A percentile compares a stretch with the other conserved stretches of the same genome.
Conservation (phyloP, 2,329 filamentous ascomycete genomes). For the Xylaria sp. region DNA sequence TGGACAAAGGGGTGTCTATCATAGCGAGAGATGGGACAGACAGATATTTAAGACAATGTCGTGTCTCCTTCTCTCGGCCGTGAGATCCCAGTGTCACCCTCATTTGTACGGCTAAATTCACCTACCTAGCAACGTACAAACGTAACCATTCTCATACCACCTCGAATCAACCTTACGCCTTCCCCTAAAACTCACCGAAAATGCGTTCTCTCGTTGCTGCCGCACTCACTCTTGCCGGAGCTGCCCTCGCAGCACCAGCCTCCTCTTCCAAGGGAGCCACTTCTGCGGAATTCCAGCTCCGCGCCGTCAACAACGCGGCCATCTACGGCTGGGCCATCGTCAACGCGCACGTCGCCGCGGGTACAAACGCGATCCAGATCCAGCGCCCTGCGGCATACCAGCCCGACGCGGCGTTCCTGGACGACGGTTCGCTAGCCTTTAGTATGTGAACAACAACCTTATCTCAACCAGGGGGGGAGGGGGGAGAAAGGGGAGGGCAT, state of each 20-base stretch:
- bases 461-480: no score
- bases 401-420: constrained; percentile 38
- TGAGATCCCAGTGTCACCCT: neutral
- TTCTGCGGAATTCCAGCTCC: constrained; percentile 39
- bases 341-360: constrained; percentile 39
- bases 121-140: neutral
- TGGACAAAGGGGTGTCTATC: neutral
- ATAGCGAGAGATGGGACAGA: neutral
- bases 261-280: constrained; percentile 2
- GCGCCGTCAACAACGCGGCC: constrained; percentile 20
- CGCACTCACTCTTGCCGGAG: constrained; percentile 34
- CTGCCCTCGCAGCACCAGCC: constrained; percentile 32
- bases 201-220: constrained; percentile 37
- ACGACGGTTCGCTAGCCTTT: constrained; percentile 36
- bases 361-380: constrained; percentile 40
- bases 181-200: constrained; percentile 3
- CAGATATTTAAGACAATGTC: constrained; percentile 11
- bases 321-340: constrained; percentile 40
- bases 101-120: neutral
- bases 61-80: neutral
- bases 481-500: no score
- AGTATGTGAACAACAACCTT: constrained; percentile 30
- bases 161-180: neutral
- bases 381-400: constrained; percentile 41
- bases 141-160: neutral